phyloP scores from a whole-genome alignment of 345 rosid genomes.

The Raphanus raphanistrum region DNA sequence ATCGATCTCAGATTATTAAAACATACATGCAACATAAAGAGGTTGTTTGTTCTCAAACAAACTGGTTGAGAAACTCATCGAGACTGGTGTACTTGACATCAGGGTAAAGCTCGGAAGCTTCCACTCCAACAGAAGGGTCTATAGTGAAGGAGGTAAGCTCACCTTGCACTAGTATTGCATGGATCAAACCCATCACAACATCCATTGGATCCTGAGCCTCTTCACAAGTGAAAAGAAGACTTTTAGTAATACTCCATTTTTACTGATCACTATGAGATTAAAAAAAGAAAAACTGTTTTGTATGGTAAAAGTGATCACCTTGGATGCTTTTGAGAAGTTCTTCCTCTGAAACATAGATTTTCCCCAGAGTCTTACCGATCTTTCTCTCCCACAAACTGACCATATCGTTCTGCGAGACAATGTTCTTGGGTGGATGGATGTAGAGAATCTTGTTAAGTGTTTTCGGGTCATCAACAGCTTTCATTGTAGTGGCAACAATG shows the following conservation, averaged over 20 bases:
- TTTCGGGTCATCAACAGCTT: constrained; percentile 65
- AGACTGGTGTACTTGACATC: constrained; percentile 54
- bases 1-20: neutral
- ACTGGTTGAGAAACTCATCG: constrained; percentile 42
- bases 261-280: neutral
- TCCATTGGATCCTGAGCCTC: constrained; percentile 53
- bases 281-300: neutral
- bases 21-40: neutral
- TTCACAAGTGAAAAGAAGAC: constrained; percentile 39
- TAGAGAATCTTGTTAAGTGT: constrained; percentile 62
- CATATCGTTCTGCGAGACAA: constrained; percentile 68
- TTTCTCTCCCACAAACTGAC: constrained; percentile 69
- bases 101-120: constrained; percentile 61
- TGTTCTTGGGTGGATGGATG: constrained; percentile 67
- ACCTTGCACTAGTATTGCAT: constrained; percentile 42
- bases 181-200: constrained; percentile 35
- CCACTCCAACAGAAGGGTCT: constrained; percentile 48
- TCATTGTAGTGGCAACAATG: constrained; percentile 63
- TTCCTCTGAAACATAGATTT: constrained; percentile 53
- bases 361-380: constrained; percentile 61
- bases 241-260: neutral
- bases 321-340: constrained; percentile 59
- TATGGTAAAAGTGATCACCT: constrained; percentile 44
- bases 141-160: constrained; percentile 43
- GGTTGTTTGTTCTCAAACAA: constrained; percentile 31